Evolutionary conservation across 148 eudicot genomes (phyloP), one percentile per base, ranked within the genome.

Genomic region (Agrostemma githago): DNA sequence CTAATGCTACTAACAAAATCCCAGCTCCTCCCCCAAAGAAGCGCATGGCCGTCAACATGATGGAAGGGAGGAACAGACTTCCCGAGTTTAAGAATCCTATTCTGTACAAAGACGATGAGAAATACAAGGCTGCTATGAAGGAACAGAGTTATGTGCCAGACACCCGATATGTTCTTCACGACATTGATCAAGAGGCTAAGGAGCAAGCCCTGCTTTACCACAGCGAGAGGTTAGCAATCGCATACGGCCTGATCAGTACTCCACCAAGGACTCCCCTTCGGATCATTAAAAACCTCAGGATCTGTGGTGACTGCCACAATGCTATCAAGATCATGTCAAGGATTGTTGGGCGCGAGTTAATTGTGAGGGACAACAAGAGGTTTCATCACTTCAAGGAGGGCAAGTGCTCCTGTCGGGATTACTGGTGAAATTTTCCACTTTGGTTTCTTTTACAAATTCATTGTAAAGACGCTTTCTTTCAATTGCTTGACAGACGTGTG

Each of bases 141-240:
- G 90, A 90, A 75, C 96, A 86, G 74, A 86, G 86, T 70, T 91
- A 91, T 74, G 93, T 89, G 64, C 91, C 87, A 6, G 91, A 86
- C 56, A 89, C 89, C 2, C 79, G 89, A 76, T 88, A 83, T 72
- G 94, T 88, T 61, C 92, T 89, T 76, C 97, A 91, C 61, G 97
- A 91, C 82, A 89, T 89, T 57, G 97, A 91, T 79, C 91, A 91
- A 74, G 92, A 91, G 83, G 93, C 90, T 3, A 91, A 91, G 81
- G 97, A 91, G 81, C 92, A 88, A 74, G 88, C 90, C 0, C 73
- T 91, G 83, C 82, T 86, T 16, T 86, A 89, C 76, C 97, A 91
- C 61, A 86, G 93, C 74, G 97, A 89, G 71, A 88, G 93, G 38
- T 76, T 91, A 74, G 97, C 94, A 4, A 88, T 89, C 74, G 97